These are phyloP conservation scores for Lentinula novae-zelandiae DNA, from an alignment of 1,284 basidiomycete species.

Conservation along the genomic window DNA sequence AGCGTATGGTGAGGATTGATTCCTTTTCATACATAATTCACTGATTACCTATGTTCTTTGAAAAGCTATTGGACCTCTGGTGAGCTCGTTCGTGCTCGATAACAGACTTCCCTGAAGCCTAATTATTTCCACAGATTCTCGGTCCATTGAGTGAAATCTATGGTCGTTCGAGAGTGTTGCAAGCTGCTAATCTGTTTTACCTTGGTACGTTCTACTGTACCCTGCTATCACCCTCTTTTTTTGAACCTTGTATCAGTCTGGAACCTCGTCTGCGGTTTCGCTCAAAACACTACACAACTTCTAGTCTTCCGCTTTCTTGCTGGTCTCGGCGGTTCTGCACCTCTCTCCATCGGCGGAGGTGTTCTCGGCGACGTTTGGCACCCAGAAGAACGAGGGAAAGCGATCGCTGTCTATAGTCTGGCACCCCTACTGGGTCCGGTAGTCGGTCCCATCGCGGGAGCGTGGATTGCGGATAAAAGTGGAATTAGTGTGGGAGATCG, in stretches of 20 bases:
- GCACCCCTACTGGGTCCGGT: conserved; percentile 63
- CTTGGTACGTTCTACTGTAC: conserved; percentile 23
- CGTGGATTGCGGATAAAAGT: conserved; percentile 58
- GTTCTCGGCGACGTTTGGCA: conserved; percentile 68
- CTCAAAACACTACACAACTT: conserved; percentile 51
- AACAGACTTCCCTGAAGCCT: no score
- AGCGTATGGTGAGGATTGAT: conserved; percentile 46
- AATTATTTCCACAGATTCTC: conserved; percentile 30
- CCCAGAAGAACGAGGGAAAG: conserved; percentile 64
- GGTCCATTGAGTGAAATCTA: conserved; percentile 13
- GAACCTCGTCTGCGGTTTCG: conserved; percentile 67
- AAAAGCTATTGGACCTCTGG: conserved; percentile 12
- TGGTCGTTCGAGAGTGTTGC: conserved; percentile 9
- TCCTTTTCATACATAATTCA: background rate
- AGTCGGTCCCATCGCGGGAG: conserved; percentile 60
- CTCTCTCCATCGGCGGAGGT: conserved; percentile 65
- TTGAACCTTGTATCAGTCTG: conserved; percentile 37
- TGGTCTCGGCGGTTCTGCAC: conserved; percentile 62
- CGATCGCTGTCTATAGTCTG: conserved; percentile 66
- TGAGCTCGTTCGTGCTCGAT: background rate
- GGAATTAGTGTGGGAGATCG: background rate
- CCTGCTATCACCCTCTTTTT: conserved; percentile 13
- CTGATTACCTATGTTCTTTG: conserved; percentile 15
- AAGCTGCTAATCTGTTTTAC: conserved; percentile 10
- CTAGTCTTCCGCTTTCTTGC: conserved; percentile 65